These are phyloP conservation scores for Erodium moschatum DNA, from an alignment of 441 rosid species.

Conservation along the genomic window DNA sequence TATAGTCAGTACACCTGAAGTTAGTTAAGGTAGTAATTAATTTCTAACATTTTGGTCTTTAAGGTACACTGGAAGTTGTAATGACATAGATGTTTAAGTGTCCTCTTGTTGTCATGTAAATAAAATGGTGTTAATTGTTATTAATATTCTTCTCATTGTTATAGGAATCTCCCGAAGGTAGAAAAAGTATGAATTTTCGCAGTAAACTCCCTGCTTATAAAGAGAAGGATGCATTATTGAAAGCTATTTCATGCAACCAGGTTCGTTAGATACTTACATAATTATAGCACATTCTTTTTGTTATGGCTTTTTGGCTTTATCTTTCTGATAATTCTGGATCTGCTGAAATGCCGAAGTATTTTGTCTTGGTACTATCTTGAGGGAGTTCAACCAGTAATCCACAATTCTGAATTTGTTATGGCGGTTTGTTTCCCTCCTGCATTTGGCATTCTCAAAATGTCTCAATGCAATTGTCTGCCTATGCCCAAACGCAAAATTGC, in stretches of 20 bases:
- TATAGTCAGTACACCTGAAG: neutral
- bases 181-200: constrained; percentile 61
- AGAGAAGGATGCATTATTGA: constrained; percentile 86
- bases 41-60: no score
- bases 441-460: neutral
- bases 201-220: constrained; percentile 72
- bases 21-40: neutral
- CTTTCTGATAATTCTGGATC: neutral
- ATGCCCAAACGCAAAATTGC: neutral
- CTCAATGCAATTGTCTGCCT: neutral
- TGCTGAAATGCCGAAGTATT: neutral
- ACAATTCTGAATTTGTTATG: neutral
- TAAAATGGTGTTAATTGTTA: neutral
- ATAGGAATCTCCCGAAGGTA: constrained; percentile 91
- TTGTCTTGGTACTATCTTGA: neutral
- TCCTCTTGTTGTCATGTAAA: neutral
- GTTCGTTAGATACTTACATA: constrained; percentile 29
- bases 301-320: neutral
- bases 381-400: neutral
- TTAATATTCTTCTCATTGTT: constrained; percentile 5
- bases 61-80: no score
- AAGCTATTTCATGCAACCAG: constrained; percentile 95
- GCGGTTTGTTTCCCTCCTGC: neutral
- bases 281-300: neutral
- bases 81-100: neutral